Evolutionary conservation across 768 basidiomycete species (phyloP).

Genomic region (Boletus eberwhitei): DNA sequence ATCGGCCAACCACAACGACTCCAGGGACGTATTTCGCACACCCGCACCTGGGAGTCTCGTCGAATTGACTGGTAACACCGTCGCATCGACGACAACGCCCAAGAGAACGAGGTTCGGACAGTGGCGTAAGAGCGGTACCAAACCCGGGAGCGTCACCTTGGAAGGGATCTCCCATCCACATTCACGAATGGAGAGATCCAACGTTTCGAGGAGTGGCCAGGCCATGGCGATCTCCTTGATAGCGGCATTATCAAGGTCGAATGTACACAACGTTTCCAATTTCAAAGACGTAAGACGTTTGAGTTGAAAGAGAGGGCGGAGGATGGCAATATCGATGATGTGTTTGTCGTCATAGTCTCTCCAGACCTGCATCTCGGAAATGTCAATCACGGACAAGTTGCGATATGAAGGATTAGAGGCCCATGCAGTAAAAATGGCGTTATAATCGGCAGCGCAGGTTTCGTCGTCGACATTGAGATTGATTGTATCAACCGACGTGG

Average conservation of each 20-base stretch:
- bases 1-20: slow-evolving; percentile 29
- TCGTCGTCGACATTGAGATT: slow-evolving; percentile 33
- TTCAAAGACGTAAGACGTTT: slow-evolving; percentile 21
- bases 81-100: slow-evolving; percentile 30
- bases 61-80: slow-evolving; percentile 9
- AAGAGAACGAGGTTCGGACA: slow-evolving; percentile 26
- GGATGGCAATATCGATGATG: slow-evolving; percentile 23
- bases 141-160: slow-evolving; percentile 24
- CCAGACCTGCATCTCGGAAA: slow-evolving; percentile 31
- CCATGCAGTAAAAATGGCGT: slow-evolving; percentile 23
- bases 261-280: slow-evolving; percentile 29
- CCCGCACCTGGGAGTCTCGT: slow-evolving; percentile 16
- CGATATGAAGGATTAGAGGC: slow-evolving; percentile 21
- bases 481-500: slow-evolving; percentile 28
- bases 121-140: slow-evolving; percentile 19
- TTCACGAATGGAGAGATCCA: slow-evolving; percentile 29
- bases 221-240: slow-evolving; percentile 25
- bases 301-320: slow-evolving; percentile 27
- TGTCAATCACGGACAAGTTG: slow-evolving; percentile 26
- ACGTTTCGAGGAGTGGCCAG: slow-evolving; percentile 27
- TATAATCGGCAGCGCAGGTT: slow-evolving; percentile 26
- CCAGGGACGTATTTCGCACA: slow-evolving; percentile 23
- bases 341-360: slow-evolving; percentile 30
- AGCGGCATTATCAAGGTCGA: slow-evolving; percentile 21
- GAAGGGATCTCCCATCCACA: slow-evolving; percentile 31